A percentile compares a stretch with the other conserved stretches of the same genome.
These are phyloP conservation scores for Leptographium flavum DNA, from an alignment of 2,329 filamentous ascomycete species.

Conservation along the genomic window DNA sequence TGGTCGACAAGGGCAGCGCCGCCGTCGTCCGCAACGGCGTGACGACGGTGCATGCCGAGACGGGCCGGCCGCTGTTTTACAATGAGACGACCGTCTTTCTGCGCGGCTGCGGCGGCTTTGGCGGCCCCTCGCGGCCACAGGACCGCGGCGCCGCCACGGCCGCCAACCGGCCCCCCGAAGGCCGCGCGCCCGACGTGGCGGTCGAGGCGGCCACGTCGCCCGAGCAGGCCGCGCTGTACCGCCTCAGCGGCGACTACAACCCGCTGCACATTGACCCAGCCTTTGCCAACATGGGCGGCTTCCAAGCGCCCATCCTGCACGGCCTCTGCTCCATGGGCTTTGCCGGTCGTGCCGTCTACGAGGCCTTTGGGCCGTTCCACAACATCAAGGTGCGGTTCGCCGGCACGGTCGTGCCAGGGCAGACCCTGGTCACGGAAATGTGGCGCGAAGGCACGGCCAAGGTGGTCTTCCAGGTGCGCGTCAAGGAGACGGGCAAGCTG, in stretches of 20 bases:
- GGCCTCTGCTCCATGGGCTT: slow-evolving; percentile 94
- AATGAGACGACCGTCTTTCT: slow-evolving; percentile 93
- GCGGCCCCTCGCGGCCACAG: slow-evolving; percentile 59
- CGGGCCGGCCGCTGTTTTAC: slow-evolving; percentile 86
- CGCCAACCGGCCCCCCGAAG: slow-evolving; percentile 56
- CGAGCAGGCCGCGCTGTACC: slow-evolving; percentile 87
- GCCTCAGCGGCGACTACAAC: slow-evolving; percentile 88
- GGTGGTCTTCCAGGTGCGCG: slow-evolving; percentile 73
- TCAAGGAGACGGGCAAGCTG: slow-evolving; percentile 85
- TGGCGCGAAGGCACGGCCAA: slow-evolving; percentile 60
- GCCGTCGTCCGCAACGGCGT: slow-evolving; percentile 69
- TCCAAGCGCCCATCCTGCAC: slow-evolving; percentile 88
- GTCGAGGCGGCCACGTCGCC: slow-evolving; percentile 76
- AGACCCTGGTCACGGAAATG: slow-evolving; percentile 89
- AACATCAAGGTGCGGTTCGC: slow-evolving; percentile 91
- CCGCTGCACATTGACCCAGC: slow-evolving; percentile 89
- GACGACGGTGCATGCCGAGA: slow-evolving; percentile 72
- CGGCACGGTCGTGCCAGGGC: slow-evolving; percentile 68
- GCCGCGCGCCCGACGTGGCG: slow-evolving; percentile 63
- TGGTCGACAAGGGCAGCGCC: slow-evolving; percentile 88
- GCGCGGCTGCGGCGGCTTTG: slow-evolving; percentile 80
- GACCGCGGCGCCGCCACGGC: slow-evolving; percentile 73
- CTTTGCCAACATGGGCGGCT: slow-evolving; percentile 90
- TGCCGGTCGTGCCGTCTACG: slow-evolving; percentile 76
- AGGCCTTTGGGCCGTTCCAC: slow-evolving; percentile 69